Base-by-base conservation (phyloP, 768 basidiomycete species). In the Pluteus cervinus region DNA sequence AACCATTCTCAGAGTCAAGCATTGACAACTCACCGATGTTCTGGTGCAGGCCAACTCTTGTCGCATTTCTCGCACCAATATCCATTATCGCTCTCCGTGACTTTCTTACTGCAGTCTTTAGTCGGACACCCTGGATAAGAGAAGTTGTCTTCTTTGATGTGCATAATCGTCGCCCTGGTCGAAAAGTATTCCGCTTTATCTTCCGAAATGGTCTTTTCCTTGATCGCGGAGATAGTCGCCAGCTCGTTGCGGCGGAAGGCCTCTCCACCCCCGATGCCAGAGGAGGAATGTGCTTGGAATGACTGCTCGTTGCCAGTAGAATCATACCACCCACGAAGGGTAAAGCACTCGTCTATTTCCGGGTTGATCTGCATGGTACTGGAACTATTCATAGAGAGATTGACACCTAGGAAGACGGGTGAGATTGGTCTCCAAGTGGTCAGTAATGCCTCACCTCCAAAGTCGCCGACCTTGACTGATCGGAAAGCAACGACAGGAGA, bases 11-110 rank as follows among this genome's bases (percentile, higher is more conserved):
- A 7, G 24, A 7, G 29, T 24, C 7, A 29, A 24, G 17, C 32
- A 36, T 29, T 33, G 18, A 9, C 28, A 20, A 67, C 77, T 44
- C 47, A 93, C 93, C 93, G 73, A 54, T 91, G 73, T 46, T 87
- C 77, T 3, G 94, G 92, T 22, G 70, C 65, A 2, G 71, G 66
- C 50, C 74, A 85, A 17, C 58, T 73, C 55, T 71, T 76, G 36
- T 86, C 76, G 55, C 94, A 98, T 60, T 92, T 97, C 55, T 98
- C 96, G 57, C 96, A 98, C 30, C 76, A 65, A 90, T 90, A 98
- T n/a, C 66, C 70, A 29, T 66, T 71, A n/a, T 68, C 70, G 14
- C 68, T 58, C 39, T 86, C 73, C 1, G 75, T 59, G 4, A 97
- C 86, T 61, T 98, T 99, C 68, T 98, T 98, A 61, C 73, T 86